Conservation (phyloP, 192 early-diverging fungal species). For the Gaertneriomyces sp. region DNA sequence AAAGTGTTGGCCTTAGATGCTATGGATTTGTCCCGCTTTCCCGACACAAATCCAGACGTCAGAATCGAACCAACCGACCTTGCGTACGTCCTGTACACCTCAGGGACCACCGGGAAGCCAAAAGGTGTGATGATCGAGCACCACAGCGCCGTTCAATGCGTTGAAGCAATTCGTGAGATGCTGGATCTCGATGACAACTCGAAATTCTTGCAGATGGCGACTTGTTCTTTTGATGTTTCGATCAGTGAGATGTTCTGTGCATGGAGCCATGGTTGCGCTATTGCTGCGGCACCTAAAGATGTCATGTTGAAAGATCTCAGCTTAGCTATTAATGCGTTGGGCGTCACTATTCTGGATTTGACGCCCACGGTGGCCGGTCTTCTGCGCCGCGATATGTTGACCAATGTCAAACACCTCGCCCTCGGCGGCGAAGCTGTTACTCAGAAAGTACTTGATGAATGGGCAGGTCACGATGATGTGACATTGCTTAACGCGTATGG, state of each 20-base stretch:
- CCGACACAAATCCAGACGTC: background rate
- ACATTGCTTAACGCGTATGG: constrained; percentile 28
- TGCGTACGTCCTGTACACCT: constrained; percentile 42
- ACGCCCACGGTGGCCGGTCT: constrained; percentile 4
- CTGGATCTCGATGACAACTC: background rate
- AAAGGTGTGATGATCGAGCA: constrained; percentile 39
- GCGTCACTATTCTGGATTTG: constrained; percentile 3
- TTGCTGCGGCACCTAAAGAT: constrained; percentile 10
- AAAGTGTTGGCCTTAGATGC: background rate
- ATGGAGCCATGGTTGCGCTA: constrained; percentile 11
- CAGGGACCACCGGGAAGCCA: constrained; percentile 41
- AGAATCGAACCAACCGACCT: background rate
- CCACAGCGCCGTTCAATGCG: constrained; percentile 2
- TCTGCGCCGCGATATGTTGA: background rate
- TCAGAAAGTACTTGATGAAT: constrained; percentile 11
- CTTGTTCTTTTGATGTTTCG: constrained; percentile 25
- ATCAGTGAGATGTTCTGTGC: constrained; percentile 31
- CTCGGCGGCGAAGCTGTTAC: constrained; percentile 20
- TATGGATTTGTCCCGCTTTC: background rate
- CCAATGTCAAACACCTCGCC: constrained; percentile 3
- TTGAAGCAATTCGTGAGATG: background rate
- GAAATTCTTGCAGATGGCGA: constrained; percentile 19
- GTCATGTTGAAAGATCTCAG: constrained; percentile 1
- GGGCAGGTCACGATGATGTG: constrained; percentile 12
- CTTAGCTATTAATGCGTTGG: background rate